Percentiles rank a stretch among this genome's conserved stretches.
Evolutionary conservation across 1,139 yeast species (phyloP).

Genomic region (Keqinozyma sinolaborantium): DNA sequence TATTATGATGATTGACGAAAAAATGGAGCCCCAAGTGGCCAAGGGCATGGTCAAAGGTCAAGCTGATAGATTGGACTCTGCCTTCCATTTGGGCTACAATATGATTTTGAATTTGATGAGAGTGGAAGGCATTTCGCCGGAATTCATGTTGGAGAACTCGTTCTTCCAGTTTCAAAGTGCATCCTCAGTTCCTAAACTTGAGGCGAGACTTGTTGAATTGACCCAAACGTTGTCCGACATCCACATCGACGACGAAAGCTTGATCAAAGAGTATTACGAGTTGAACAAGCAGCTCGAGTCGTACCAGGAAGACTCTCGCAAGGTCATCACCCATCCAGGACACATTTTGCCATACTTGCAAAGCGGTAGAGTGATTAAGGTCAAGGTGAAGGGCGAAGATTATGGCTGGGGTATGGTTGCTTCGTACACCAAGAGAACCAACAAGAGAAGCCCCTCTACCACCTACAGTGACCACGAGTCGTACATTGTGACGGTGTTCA

Average conservation of each 20-base stretch:
- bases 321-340: conserved; percentile 90
- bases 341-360: conserved; percentile 79
- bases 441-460: conserved; percentile 52
- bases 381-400: conserved; percentile 55
- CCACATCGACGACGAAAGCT: conserved; percentile 67
- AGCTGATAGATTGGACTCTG: conserved; percentile 93
- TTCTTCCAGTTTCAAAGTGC: conserved; percentile 95
- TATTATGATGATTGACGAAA: conserved; percentile 98
- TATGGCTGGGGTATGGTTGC: conserved; percentile 97
- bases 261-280: conserved; percentile 79
- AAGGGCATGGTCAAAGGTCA: conserved; percentile 99
- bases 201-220: conserved; percentile 54
- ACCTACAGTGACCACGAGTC: conserved; percentile 77
- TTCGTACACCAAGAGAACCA: conserved; percentile 65
- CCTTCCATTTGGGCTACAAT: conserved; percentile 94
- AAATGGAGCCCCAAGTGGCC: conserved; percentile 98
- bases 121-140: conserved; percentile 98
- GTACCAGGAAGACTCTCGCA: conserved; percentile 75
- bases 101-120: conserved; percentile 95
- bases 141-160: conserved; percentile 91
- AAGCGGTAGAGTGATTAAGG: conserved; percentile 80
- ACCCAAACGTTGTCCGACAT: conserved; percentile 46
- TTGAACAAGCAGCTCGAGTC: conserved; percentile 64
- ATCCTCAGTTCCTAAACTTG: conserved; percentile 82
- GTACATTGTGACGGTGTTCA: conserved; percentile 81